Evolutionary conservation across 768 basidiomycete species (phyloP).

Genomic region (Cystofilobasidium macerans): DNA sequence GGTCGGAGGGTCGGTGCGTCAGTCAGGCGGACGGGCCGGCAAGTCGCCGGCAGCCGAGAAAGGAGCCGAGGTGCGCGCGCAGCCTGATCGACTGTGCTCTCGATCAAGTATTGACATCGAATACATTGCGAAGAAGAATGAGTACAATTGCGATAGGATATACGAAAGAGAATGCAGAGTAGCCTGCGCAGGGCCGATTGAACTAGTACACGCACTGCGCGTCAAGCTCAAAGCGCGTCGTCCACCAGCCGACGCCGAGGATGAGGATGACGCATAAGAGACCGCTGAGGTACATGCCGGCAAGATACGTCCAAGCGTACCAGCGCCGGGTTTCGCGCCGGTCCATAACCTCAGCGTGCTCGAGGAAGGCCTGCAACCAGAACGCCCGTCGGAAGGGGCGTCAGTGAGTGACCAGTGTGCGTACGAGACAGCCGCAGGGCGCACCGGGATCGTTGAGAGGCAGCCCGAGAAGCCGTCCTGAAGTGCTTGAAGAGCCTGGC

Average conservation of each 20-base stretch:
- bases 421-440: neutral
- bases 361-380: neutral
- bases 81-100: no score
- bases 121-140: no score
- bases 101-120: no score
- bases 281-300: neutral
- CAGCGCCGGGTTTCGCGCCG: neutral
- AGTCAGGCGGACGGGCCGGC: no score
- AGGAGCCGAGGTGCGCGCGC: no score
- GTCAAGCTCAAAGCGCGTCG: neutral
- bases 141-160: no score
- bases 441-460: slow-evolving; percentile 52
- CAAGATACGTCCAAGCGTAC: neutral
- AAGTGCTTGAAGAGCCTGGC: slow-evolving; percentile 67
- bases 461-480: slow-evolving; percentile 90
- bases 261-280: neutral
- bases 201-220: neutral
- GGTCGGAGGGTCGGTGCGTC: no score
- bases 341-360: slow-evolving; percentile 1
- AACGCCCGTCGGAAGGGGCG: neutral
- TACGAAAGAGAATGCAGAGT: no score
- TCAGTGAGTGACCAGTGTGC: neutral
- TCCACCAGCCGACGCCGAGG: neutral
- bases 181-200: no score
- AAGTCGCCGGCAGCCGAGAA: no score